Percentiles rank a stretch among this genome's conserved stretches.
These are phyloP conservation scores for Macroventuria anomochaeta DNA, from an alignment of 2,329 filamentous ascomycete genomes.

Conservation along the genomic window DNA sequence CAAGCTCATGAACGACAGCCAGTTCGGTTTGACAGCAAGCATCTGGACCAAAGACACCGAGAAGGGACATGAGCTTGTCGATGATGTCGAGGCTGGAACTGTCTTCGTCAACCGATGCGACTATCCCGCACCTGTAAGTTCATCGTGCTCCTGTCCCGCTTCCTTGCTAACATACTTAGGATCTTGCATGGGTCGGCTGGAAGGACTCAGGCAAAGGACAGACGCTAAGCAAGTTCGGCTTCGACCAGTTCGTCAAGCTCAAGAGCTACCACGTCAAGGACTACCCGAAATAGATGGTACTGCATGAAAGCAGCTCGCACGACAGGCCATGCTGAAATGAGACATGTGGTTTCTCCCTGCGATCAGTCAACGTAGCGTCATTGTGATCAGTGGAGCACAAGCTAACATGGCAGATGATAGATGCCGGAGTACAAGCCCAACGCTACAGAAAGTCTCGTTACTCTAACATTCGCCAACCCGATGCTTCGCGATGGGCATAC, in stretches of 20 bases:
- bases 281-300: conserved; percentile 60
- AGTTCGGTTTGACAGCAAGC: conserved; percentile 93
- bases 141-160: background rate
- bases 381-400: background rate
- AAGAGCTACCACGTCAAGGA: conserved; percentile 97
- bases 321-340: conserved; percentile 16
- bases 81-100: conserved; percentile 87
- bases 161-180: conserved; percentile 57
- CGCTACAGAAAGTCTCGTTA: background rate
- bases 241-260: conserved; percentile 93
- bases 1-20: conserved; percentile 88
- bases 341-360: conserved; percentile 27
- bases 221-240: conserved; percentile 87
- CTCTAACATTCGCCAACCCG: background rate
- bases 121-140: conserved; percentile 84
- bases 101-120: conserved; percentile 96
- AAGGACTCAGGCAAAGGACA: conserved; percentile 95
- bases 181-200: conserved; percentile 96
- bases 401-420: background rate
- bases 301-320: conserved; percentile 20
- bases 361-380: background rate
- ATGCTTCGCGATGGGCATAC: background rate
- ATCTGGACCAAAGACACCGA: conserved; percentile 92
- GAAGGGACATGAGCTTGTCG: conserved; percentile 76
- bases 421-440: background rate